A percentile compares a stretch with the other conserved stretches of the same genome.
These are phyloP conservation scores for Pestalotiopsis sp. DNA, from an alignment of 2,329 filamentous ascomycete species.

Conservation along the genomic window DNA sequence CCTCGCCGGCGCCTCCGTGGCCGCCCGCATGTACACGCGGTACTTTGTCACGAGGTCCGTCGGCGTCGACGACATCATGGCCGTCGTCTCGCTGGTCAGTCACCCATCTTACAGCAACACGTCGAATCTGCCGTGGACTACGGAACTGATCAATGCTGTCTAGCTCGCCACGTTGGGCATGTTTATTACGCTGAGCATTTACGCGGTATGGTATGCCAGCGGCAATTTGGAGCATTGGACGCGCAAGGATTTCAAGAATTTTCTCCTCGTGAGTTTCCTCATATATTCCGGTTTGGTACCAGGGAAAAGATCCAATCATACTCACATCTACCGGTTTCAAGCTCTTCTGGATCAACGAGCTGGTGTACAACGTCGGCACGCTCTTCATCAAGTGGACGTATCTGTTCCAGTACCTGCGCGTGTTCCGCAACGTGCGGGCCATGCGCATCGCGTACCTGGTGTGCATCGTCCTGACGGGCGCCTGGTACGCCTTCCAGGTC, in stretches of 20 bases:
- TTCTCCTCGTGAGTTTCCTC: background rate
- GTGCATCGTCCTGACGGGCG: background rate
- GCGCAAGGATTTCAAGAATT: background rate
- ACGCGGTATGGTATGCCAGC: background rate
- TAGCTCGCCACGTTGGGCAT: background rate
- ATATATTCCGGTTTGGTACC: background rate
- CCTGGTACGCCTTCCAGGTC: background rate
- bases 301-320: background rate
- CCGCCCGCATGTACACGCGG: background rate
- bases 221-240: background rate
- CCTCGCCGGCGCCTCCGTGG: background rate
- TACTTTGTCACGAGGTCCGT: background rate
- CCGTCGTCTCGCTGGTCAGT: background rate
- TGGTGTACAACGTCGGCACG: conserved; percentile 39
- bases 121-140: background rate
- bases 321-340: background rate
- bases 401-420: conserved; percentile 40
- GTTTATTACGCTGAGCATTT: background rate
- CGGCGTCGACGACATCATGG: background rate
- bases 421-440: conserved; percentile 23
- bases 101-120: background rate
- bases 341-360: conserved; percentile 38
- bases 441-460: background rate
- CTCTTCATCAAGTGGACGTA: conserved; percentile 39
- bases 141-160: background rate